Base-by-base conservation (phyloP, 345 rosid genomes). In the Sisymbrium irio region DNA sequence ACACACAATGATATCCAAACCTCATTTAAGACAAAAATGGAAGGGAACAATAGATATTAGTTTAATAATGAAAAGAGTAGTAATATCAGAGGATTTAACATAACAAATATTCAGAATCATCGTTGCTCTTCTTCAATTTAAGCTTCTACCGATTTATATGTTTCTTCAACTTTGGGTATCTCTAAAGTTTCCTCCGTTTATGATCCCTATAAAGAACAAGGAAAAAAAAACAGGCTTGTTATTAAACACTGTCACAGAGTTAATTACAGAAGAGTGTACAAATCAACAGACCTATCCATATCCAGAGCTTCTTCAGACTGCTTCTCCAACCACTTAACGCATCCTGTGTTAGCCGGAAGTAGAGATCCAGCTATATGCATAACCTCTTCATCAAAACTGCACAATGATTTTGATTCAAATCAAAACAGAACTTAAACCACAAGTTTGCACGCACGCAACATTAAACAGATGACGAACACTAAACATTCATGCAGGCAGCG, bases 331-430 rank as follows among this genome's bases (percentile, higher is more conserved):
- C 88, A 91, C 65, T 71, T 69, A 10, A 83, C 69, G 50, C 83
- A 85, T 80, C 97, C 91, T 30, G 95, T 89, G 69, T 79, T 75
- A 41, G 68, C 81, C 17, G 83, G 80, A 50, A 78, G 70, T 58
- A 91, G 69, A 7, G 98, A 88, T 41, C 98, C 93, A 44, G 77
- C 78, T 69, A 89, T 86, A 78, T 85, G 91, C 75, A 88, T 73
- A 30, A 82, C 84, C 79, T 93, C 96, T 75, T 87, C 87, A 75
- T 91, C 90, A 59, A 88, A 80, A 81, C 93, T 91, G 87, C 85
- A 83, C 8, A 28, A 11, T 6, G 19, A 62, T 7, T 22, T 22
- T 2, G 4, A 3, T 35, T 36, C n/a, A 30, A 12, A 27, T 27
- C 9, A 8, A 57, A 14, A 1, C 41, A 42, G 0, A 19, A 44